Evolutionary conservation across 2,329 filamentous ascomycete species (phyloP), one percentile per base, ranked within the genome.

Genomic region (Colletotrichum truncatum): DNA sequence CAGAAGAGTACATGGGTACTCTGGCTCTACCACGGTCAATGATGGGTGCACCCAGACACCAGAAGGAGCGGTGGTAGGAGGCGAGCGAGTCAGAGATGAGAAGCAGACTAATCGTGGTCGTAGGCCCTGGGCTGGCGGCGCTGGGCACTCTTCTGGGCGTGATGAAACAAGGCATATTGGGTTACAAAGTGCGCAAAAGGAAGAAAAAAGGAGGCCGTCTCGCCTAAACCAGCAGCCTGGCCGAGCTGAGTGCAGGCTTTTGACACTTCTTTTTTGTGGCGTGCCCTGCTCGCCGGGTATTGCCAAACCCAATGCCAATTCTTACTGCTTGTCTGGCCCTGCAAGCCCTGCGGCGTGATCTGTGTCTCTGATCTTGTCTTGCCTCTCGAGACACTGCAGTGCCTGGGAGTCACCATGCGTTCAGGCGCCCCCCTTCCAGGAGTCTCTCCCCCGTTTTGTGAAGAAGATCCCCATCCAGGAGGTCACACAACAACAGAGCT

Each of bases 71-170:
- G 34, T 57, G 32, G 52, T 28, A n/a, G 38, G 30, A 49, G 38
- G 30, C 55, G 26, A 32, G 34, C 57, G 49, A 65, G 62, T 65
- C 57, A 65, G 49, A 36, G 34, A 11, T 23, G 49, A n/a, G 38
- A 23, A 45, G 18, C 53, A n/a, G 16, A 36, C n/a, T 58, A n/a
- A 18, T 52, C 25, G 38, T 58, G 53, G 28, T 43, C 43, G 58
- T 45, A 28, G 9, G n/a, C 25, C 25, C 34, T 38, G 34, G 45
- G 34, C 25, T 36, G 41, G 23, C 57, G 43, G 41, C 23, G 28
- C 49, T 62, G 43, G 57, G 51, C 36, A 25, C 16, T 55, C 26
- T 32, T 65, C 62, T 62, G 28, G 57, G 62, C 62, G 41, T 21
- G 32, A n/a, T 49, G 43, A 51, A 55, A 62, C 58, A 54, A 23